Percentiles rank a stretch among this genome's conserved stretches.
These are phyloP conservation scores for Cucumis cinereus DNA, from an alignment of 306 rosid species.

Conservation along the genomic window DNA sequence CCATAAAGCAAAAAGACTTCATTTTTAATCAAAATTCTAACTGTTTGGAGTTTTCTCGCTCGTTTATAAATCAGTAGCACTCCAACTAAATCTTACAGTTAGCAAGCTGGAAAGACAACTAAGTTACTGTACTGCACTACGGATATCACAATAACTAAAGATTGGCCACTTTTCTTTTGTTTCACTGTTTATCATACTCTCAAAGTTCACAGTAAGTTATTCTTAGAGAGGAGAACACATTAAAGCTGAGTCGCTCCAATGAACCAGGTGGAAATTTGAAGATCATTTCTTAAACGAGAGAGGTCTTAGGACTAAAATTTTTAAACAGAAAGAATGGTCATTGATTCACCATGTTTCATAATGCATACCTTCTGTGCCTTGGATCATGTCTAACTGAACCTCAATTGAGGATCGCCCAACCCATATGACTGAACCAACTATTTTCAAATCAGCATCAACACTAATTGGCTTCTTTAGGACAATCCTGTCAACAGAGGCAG, in stretches of 20 bases:
- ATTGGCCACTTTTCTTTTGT: not conserved
- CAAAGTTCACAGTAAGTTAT: not conserved
- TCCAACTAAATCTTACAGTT: not conserved
- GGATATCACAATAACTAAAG: not conserved
- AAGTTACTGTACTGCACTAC: not conserved
- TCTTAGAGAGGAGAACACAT: not conserved
- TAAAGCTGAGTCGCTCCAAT: not conserved
- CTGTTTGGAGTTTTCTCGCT: not conserved
- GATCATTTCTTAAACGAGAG: not conserved
- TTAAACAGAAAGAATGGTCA: not conserved
- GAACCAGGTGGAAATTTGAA: not conserved
- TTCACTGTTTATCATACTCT: not conserved
- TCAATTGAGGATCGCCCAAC: constrained; percentile 92
- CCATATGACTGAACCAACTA: constrained; percentile 89
- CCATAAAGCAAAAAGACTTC: not conserved
- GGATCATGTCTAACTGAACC: constrained; percentile 68
- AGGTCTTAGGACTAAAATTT: not conserved
- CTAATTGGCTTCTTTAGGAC: constrained; percentile 76
- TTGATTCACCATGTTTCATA: not conserved
- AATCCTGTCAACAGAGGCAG: constrained; percentile 93
- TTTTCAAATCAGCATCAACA: constrained; percentile 63
- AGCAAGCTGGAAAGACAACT: not conserved
- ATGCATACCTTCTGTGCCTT: constrained; percentile 42
- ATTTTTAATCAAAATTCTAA: not conserved
- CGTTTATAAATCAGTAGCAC: not conserved